Conservation (phyloP, 108 stramenopile genomes). For the Cyclotella kingstonii region DNA sequence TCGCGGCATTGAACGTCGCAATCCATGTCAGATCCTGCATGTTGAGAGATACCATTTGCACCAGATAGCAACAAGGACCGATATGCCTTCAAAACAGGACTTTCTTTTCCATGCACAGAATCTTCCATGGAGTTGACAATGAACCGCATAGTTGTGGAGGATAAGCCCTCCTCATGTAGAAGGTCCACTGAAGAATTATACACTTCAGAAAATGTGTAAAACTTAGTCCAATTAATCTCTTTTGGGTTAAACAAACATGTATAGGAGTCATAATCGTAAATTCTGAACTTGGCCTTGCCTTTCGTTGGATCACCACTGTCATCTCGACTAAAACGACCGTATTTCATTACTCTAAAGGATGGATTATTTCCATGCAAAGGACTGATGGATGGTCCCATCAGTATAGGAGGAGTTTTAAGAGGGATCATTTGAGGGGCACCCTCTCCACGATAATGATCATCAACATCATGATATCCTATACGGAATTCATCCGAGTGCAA, state of each 20-base stretch:
- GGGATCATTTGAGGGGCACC: slow-evolving; percentile 5
- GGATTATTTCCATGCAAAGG: slow-evolving; percentile 72
- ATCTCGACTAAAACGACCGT: slow-evolving; percentile 12
- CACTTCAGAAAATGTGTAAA: slow-evolving; percentile 47
- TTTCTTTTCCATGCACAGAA: slow-evolving; percentile 3
- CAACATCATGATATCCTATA: slow-evolving; percentile 18
- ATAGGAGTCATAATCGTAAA: slow-evolving; percentile 43
- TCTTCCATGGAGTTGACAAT: slow-evolving; percentile 38
- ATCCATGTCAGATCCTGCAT: slow-evolving; percentile 3
- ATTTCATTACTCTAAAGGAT: slow-evolving; percentile 54
- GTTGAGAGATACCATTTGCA: slow-evolving; percentile 10
- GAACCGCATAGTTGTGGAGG: slow-evolving; percentile 22
- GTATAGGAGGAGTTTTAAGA: slow-evolving; percentile 41
- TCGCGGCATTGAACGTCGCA: slow-evolving; percentile 33
- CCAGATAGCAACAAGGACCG: slow-evolving; percentile 22
- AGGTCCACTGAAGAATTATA: slow-evolving; percentile 11
- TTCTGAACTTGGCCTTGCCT: slow-evolving; percentile 4
- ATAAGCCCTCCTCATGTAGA: slow-evolving; percentile 23
- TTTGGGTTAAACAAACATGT: slow-evolving; percentile 3
- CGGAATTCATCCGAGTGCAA: slow-evolving; percentile 78
- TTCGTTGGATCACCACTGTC: slow-evolving; percentile 1
- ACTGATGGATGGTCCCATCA: slow-evolving; percentile 55
- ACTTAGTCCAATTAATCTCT: slow-evolving; percentile 23
- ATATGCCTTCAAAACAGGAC: slow-evolving; percentile 22
- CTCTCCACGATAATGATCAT: not conserved